phyloP scores from a whole-genome alignment of 2,329 filamentous ascomycete genomes.

The Cordyceps javanica region DNA sequence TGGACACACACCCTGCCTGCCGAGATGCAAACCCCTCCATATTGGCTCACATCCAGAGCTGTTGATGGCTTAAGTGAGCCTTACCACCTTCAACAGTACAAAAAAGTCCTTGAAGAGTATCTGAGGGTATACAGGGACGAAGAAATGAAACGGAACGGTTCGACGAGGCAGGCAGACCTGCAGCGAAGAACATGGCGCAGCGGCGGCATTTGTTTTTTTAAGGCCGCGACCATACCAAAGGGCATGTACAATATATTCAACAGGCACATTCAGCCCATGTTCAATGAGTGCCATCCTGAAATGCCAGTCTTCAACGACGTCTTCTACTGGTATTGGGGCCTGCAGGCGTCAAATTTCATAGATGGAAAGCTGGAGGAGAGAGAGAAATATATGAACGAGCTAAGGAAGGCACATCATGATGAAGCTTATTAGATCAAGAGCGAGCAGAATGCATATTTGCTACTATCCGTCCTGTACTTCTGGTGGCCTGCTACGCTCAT shows the following conservation, averaged over 20 bases:
- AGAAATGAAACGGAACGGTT: neutral
- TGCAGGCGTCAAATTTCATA: neutral
- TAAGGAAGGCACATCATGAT: neutral
- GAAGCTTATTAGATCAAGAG: no score
- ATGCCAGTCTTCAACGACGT: neutral
- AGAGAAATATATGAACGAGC: neutral
- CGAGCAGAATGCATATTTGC: no score
- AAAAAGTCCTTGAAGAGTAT: neutral
- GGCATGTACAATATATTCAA: neutral
- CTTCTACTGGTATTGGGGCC: neutral
- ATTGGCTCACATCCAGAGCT: conserved; percentile 21
- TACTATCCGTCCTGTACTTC: neutral
- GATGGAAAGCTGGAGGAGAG: neutral
- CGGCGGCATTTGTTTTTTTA: neutral
- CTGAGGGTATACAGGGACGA: neutral
- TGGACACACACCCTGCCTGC: conserved; percentile 21
- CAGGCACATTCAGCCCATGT: neutral
- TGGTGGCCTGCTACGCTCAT: neutral
- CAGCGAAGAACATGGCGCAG: neutral
- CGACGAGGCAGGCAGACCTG: neutral
- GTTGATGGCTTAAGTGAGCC: neutral
- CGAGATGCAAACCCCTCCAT: conserved; percentile 22
- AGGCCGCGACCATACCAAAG: neutral
- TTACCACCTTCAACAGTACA: neutral
- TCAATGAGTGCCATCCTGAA: neutral